phyloP scores from a whole-genome alignment of 1,139 yeast genomes.

The Pichia sp. region DNA sequence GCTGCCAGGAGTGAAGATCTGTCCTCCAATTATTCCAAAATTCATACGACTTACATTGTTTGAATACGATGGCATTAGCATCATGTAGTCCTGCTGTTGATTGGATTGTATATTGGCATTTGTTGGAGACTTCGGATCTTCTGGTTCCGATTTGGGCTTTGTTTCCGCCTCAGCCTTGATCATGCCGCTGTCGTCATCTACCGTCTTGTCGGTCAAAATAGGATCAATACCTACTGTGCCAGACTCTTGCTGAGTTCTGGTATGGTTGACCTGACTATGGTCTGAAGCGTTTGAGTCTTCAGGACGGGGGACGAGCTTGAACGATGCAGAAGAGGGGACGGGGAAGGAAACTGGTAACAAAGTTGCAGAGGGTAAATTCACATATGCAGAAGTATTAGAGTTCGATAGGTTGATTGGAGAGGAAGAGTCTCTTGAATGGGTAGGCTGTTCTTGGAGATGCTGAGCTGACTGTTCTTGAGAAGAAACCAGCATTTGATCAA shows the following conservation, averaged over 20 bases:
- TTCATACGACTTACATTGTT: constrained; percentile 7
- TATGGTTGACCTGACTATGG: neutral
- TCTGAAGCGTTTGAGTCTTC: neutral
- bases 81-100: constrained; percentile 12
- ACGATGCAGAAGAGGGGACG: neutral
- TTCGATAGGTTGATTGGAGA: neutral
- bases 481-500: neutral
- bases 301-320: neutral
- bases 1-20: constrained; percentile 19
- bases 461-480: constrained; percentile 2
- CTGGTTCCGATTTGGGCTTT: neutral
- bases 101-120: neutral
- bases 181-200: neutral
- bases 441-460: neutral
- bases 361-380: constrained; percentile 9
- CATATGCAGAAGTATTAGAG: neutral
- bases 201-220: neutral
- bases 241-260: neutral
- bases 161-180: neutral
- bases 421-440: neutral
- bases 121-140: neutral
- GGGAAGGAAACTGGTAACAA: constrained; percentile 13
- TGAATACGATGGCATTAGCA: constrained; percentile 10
- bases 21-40: constrained; percentile 14
- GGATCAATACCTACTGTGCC: neutral